Base-by-base conservation (phyloP, 192 early-diverging fungal species). In the Hyaloraphidium curvatum region DNA sequence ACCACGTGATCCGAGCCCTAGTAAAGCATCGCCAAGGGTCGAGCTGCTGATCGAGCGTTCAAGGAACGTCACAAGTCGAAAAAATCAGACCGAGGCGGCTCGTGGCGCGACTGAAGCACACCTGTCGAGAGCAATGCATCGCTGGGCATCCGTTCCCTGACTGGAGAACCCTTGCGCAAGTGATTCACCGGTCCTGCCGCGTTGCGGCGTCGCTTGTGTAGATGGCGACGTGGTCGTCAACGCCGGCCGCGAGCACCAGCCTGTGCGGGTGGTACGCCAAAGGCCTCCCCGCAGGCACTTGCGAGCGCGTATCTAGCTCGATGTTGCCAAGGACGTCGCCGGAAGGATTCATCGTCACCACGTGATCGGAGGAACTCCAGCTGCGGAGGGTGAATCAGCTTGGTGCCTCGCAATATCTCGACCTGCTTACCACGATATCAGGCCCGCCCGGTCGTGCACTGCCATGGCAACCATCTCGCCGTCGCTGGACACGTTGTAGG, bases 211-310 rank as follows among this genome's bases (percentile, higher is more conserved):
- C n/a, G n/a, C n/a, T n/a, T n/a, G n/a, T n/a, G n/a, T n/a, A n/a
- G n/a, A n/a, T n/a, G n/a, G n/a, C n/a, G n/a, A n/a, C n/a, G n/a
- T n/a, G n/a, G n/a, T n/a, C n/a, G n/a, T n/a, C n/a, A n/a, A n/a
- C 61, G 31, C 68, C 65, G 30, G 65, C 65, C 19, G 63, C 70
- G 53, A 84, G 63, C 19, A 76, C 56, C 62, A 77, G 73, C 21
- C 70, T 56, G 51, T 77, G 72, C 9, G 82, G 82, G 58, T 84
- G 82, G 69, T 82, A 82, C 0, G 76, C 71, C 14, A 84, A 63
- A 60, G 23, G 67, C 55, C 41, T 76, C 74, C 3, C 69, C 68
- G 35, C 79, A 59, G 55, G 78, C 69, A 13, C 81, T 79, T 33
- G 69, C 57, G n/a, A 65, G 67, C 2, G 73, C 64, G 4, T 68